Evolutionary conservation across 805 yeast species (phyloP), one percentile per base, ranked within the genome.

Genomic region (Zygosaccharomyces bisporus): DNA sequence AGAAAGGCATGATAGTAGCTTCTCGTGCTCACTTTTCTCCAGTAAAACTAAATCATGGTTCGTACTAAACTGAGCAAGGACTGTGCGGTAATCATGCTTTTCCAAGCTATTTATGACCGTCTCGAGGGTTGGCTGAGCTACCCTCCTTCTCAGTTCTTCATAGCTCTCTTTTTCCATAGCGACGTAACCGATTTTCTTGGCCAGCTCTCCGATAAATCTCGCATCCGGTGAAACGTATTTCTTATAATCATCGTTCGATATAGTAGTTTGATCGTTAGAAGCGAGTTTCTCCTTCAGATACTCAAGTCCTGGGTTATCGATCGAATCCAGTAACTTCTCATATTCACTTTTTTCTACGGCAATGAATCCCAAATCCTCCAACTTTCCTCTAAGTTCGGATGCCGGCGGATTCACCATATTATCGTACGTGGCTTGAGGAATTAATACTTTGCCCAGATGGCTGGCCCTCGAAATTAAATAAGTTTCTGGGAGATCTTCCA

Each of bases 11-110:
- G 55, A 29, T 25, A 56, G 46, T 29, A 67, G 42, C 4, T 45
- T 39, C 20, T 59, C 53, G 29, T 56, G 53, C n/a, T 64, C 67
- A 3, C 46, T 47, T 2, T 30, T 30, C 24, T 34, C 43, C 23
- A 13, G 55, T 20, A 42, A 24, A 30, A 34, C 30, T 12, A 33
- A 6, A 25, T 38, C 17, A 27, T 40, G 44, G 39, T n/a, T 61
- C 57, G 45, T 39, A 21, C 4, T 52, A 32, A n/a, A 19, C 21
- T 40, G 67, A 33, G 23, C 12, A 7, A 36, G 19, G 6, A 27
- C 50, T 45, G 20, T 20, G 4, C 31, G 33, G 16, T 24, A 20
- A 16, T 41, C 43, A 12, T 20, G 23, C 25, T 41, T 38, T 8
- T 38, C 36, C 16, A 41, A 19, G 9, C 13, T 25, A 6, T 18